Evolutionary conservation across 768 basidiomycete genomes (phyloP), one percentile per base, ranked within the genome.

Genomic region (Dacryopinax primogenitus): DNA sequence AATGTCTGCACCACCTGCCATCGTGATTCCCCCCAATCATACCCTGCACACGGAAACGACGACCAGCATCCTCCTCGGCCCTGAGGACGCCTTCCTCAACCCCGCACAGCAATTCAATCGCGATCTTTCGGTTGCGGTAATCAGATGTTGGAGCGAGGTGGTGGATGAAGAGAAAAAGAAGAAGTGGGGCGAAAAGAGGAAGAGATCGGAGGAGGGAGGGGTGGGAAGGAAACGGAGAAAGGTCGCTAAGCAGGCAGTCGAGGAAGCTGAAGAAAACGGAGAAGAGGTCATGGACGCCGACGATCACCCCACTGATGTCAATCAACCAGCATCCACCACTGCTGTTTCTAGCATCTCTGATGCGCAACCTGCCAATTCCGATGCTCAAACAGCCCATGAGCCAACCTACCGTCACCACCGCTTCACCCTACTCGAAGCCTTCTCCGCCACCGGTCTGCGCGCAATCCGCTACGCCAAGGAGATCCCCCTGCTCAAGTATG

Each of bases 101-200:
- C 95, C 96, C 4, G 87, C 97, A 13, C 96, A 99, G 73, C 92
- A 99, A 75, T 99, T 96, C 80, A 99, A 99, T 76, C 82, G 96
- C 37, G 96, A 99, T 76, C 74, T 91, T 51, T 92, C 90, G 68
- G 86, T 97, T 44, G 91, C 92, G 23, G 88, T 88, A 68, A 97
- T 99, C 65, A 80, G 85, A 33, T 84, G 86, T 2, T 99, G 92
- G 92, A 87, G 88, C 66, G 88, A 93, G 71, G 78, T 85, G 64
- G 63, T 83, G 39, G 82, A 87, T 72, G 79, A 76, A 71, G 76
- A 77, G 64, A 92, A 87, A 76, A 80, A 84, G 72, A 77, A 74
- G 66, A 82, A 77, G 69, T 90, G 86, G 84, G 77, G 73, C 69
- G 76, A 76, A 70, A 73, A 77, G 30, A 80, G 79, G 71, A 81